Conservation (phyloP, 2,329 filamentous ascomycete genomes). For the Colletotrichum tamarilloi region DNA sequence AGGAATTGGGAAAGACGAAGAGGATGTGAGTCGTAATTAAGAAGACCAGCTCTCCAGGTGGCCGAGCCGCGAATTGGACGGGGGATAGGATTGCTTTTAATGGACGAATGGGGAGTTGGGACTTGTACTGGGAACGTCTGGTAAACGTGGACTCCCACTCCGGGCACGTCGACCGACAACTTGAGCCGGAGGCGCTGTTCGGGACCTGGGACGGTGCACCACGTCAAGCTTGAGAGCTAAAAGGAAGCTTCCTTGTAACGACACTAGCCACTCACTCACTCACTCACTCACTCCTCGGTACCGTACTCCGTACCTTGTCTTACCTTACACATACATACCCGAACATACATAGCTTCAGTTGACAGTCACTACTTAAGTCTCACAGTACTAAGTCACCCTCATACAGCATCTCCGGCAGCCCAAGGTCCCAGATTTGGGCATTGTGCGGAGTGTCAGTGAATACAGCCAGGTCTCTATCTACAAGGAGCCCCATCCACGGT, state of each 20-base stretch:
- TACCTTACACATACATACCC: no score
- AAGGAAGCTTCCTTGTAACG: conserved; percentile 1
- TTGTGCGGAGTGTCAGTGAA: background rate
- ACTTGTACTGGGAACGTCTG: background rate
- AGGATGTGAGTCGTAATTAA: conserved; percentile 29
- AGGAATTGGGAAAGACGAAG: background rate
- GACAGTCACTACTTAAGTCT: background rate
- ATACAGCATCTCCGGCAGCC: background rate
- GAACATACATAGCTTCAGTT: background rate
- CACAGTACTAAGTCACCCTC: background rate
- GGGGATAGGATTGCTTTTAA: conserved; percentile 34
- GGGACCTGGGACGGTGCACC: conserved; percentile 21
- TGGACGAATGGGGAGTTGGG: conserved; percentile 34
- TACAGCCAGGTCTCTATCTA: background rate
- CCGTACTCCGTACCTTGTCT: no score
- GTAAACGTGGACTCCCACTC: background rate
- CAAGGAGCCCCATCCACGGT: conserved; percentile 18
- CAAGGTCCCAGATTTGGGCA: background rate
- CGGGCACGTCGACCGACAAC: background rate
- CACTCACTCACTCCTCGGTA: background rate
- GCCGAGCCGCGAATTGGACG: conserved; percentile 31
- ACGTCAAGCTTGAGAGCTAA: conserved; percentile 1
- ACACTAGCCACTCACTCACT: background rate
- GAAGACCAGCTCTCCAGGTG: conserved; percentile 23
- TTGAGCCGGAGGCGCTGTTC: conserved; percentile 25